Base-by-base conservation (phyloP, 352 stramenopile genomes). In the Plasmopara viticola region DNA sequence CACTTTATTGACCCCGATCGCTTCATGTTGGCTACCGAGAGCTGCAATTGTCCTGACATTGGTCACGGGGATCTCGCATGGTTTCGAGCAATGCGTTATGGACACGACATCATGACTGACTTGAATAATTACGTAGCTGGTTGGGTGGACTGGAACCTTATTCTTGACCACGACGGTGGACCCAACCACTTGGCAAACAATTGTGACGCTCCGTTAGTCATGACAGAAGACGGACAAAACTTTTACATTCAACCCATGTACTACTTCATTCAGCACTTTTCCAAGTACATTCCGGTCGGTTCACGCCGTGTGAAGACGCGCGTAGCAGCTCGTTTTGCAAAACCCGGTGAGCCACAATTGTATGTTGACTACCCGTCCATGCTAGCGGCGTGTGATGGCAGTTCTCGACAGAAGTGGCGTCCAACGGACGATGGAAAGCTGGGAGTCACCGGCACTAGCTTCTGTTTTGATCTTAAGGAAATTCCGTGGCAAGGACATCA, bases 81-180 rank as follows among this genome's bases (percentile, higher is more conserved):
- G 86, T 87, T 92, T 58, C 74, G 87, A 28, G 87, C 68, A 2
- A 78, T 97, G 58, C 81, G 83, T 2, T 94, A 96, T 28, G 82
- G 74, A 2, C 87, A 95, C 64, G 87, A 97, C 47, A 96, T 97
- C 35, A 68, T 97, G 45, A 80, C 78, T 10, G 84, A 97, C 56
- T 70, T 94, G 29, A 96, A 94, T 68, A 89, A 94, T 60, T 84
- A 74, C 57, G 82, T 87, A 12, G 66, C 77, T 35, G 86, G 86
- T 2, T 97, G 90, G 89, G 82, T 95, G 35, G 87, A 97, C 71
- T 97, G 90, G 90, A 97, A 97, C 66, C 54, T 97, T 38, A 42
- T 96, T 6, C 72, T 97, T 0, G 85, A 95, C 48, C 72, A 87
- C 62, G 79, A 41, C 9, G 90, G 90, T 28, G 90, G 90, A 6